Evolutionary conservation across 768 basidiomycete genomes (phyloP), one percentile per base, ranked within the genome.

Genomic region (Amanita thiersii): DNA sequence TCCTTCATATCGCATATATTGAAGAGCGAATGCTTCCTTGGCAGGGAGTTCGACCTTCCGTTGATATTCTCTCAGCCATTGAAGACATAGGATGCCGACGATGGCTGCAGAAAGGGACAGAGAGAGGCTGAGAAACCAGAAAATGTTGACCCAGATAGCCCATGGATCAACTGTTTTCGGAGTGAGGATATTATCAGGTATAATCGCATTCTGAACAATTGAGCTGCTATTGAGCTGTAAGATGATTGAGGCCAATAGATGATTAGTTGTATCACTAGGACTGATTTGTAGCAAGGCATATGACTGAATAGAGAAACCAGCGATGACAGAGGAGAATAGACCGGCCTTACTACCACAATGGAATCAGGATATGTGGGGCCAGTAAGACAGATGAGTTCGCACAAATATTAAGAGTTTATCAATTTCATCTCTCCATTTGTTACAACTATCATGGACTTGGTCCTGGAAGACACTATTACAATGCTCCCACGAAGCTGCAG

Each of bases 251-350:
- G 49, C 33, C 5, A 53, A 43, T 14, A 50, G 34, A 10, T 32
- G n/a, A 8, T 50, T 39, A 2, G 48, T 48, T 1, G 46, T 40
- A 10, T 39, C 40, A 18, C 42, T 32, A 3, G 49, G 43, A 42
- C 54, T 51, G 12, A 37, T 37, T 26, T 52, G 39, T 10, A 56
- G 44, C 12, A 23, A 21, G 35, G 47, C 40, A 40, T 51, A 54
- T 19, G 52, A 47, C 35, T 53, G 44, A 15, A 53, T 39, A 5
- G 44, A 38, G 37, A 56, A 56, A 4, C 46, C 50, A 2, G 55
- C 54, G 4, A 52, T 47, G 4, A 54, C 50, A 2, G 53, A 51
- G 3, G 55, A 56, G 35, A 54, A 56, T 10, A 56, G 49, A 36
- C 54, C 52, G 40, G 55, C 51, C 55, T 56, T 18, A 4, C 29